Evolutionary conservation across 2,329 filamentous ascomycete species (phyloP).

Genomic region (Pseudocercospora vitis): DNA sequence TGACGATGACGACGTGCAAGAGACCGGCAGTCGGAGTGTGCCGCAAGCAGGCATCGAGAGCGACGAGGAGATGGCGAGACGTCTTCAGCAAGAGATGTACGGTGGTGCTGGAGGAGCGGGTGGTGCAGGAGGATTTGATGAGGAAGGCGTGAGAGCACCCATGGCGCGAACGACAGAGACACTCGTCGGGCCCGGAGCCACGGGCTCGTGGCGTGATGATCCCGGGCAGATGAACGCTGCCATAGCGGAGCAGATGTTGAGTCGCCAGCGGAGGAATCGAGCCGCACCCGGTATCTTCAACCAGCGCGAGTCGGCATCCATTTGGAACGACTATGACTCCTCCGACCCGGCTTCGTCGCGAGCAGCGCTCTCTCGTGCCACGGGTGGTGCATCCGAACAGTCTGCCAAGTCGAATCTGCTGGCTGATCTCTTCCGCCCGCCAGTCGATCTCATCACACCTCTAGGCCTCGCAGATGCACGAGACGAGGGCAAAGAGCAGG

Average conservation of each 20-base stretch:
- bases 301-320: conserved; percentile 57
- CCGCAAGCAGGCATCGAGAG: conserved; percentile 60
- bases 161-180: conserved; percentile 91
- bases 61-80: conserved; percentile 88
- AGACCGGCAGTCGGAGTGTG: conserved; percentile 28
- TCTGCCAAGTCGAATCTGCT: conserved; percentile 74
- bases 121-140: conserved; percentile 43
- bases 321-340: conserved; percentile 58
- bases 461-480: conserved; percentile 81
- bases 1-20: conserved; percentile 49
- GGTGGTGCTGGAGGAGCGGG: conserved; percentile 50
- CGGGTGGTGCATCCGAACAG: conserved; percentile 64
- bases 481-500: conserved; percentile 77
- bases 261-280: conserved; percentile 43
- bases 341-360: conserved; percentile 52
- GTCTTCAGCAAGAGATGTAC: conserved; percentile 90
- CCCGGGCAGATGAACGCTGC: conserved; percentile 60
- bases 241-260: conserved; percentile 63
- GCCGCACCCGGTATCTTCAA: conserved; percentile 64
- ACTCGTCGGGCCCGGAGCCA: conserved; percentile 69
- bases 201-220: conserved; percentile 10
- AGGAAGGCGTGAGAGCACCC: conserved; percentile 76
- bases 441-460: conserved; percentile 82
- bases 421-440: conserved; percentile 88
- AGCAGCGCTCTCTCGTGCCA: conserved; percentile 58